These are phyloP conservation scores for Aspergillus japonicus DNA, from an alignment of 2,329 filamentous ascomycete species.

Conservation along the genomic window DNA sequence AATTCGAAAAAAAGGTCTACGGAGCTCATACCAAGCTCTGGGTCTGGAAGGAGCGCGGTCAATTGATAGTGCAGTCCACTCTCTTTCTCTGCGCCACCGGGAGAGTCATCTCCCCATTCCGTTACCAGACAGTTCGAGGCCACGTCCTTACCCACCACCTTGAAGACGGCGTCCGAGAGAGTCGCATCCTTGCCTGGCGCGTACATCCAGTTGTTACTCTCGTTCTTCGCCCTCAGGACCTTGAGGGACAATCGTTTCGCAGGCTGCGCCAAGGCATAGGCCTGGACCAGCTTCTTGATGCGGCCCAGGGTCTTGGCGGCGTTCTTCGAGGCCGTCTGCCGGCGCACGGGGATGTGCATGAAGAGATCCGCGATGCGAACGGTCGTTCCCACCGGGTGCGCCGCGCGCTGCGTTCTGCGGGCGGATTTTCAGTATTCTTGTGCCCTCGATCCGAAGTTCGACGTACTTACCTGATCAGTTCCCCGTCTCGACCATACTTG, in stretches of 20 bases:
- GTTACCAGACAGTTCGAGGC: slow-evolving; percentile 49
- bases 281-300: slow-evolving; percentile 55
- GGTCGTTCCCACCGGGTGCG: slow-evolving; percentile 61
- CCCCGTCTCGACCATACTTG: slow-evolving; percentile 53
- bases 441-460: not conserved
- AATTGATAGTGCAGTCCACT: slow-evolving; percentile 40
- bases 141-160: slow-evolving; percentile 56
- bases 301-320: slow-evolving; percentile 50
- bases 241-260: slow-evolving; percentile 56
- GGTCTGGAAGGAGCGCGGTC: slow-evolving; percentile 51
- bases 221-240: slow-evolving; percentile 59
- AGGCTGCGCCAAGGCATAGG: slow-evolving; percentile 60
- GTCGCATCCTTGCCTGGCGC: slow-evolving; percentile 51
- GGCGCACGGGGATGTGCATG: slow-evolving; percentile 59
- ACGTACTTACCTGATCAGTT: slow-evolving; percentile 43
- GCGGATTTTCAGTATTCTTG: slow-evolving; percentile 1
- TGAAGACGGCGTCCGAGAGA: slow-evolving; percentile 55
- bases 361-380: slow-evolving; percentile 58
- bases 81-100: not conserved
- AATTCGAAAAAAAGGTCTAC: not conserved
- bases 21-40: slow-evolving; percentile 36
- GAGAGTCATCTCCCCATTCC: slow-evolving; percentile 29
- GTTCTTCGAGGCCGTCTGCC: slow-evolving; percentile 54
- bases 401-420: slow-evolving; percentile 40
- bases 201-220: slow-evolving; percentile 61